phyloP scores from a whole-genome alignment of 2,329 filamentous ascomycete genomes.

The Xylariaceae sp. region DNA sequence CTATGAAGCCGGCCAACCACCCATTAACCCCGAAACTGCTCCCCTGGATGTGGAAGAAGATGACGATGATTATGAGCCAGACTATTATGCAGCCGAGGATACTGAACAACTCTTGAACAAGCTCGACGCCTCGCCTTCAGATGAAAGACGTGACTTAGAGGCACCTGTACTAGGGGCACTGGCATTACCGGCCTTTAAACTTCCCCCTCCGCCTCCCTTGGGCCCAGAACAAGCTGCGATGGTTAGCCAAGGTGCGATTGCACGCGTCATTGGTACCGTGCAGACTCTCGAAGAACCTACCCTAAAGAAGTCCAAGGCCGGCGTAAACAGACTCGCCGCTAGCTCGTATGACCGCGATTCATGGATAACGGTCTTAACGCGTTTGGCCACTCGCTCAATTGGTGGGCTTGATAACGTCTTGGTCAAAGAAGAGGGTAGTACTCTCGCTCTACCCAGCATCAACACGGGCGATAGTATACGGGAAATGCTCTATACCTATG shows the following conservation, averaged over 20 bases:
- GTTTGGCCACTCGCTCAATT: conserved; percentile 75
- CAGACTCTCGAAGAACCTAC: conserved; percentile 65
- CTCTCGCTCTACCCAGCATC: conserved; percentile 28
- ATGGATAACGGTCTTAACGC: conserved; percentile 83
- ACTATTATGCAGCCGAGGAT: conserved; percentile 73
- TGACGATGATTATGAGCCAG: conserved; percentile 90
- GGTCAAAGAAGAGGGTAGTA: conserved; percentile 55
- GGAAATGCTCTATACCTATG: conserved; percentile 75
- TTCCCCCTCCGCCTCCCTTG: conserved; percentile 72
- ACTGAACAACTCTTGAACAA: conserved; percentile 75
- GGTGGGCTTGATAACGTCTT: conserved; percentile 61
- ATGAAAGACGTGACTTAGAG: conserved; percentile 43
- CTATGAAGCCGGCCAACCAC: conserved; percentile 40
- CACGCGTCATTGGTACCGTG: conserved; percentile 75
- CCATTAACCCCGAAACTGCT: conserved; percentile 55
- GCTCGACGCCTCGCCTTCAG: conserved; percentile 64
- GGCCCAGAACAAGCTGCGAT: conserved; percentile 67
- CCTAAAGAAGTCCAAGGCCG: conserved; percentile 59
- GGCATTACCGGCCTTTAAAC: conserved; percentile 70
- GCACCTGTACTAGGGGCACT: conserved; percentile 50
- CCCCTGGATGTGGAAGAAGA: conserved; percentile 67
- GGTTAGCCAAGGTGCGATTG: conserved; percentile 69
- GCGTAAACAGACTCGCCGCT: conserved; percentile 79
- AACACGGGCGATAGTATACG: conserved; percentile 66
- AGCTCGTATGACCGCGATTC: conserved; percentile 81